Evolutionary conservation across 2,329 filamentous ascomycete genomes (phyloP), one percentile per base, ranked within the genome.

Genomic region (Alternaria novae-zelandiae): DNA sequence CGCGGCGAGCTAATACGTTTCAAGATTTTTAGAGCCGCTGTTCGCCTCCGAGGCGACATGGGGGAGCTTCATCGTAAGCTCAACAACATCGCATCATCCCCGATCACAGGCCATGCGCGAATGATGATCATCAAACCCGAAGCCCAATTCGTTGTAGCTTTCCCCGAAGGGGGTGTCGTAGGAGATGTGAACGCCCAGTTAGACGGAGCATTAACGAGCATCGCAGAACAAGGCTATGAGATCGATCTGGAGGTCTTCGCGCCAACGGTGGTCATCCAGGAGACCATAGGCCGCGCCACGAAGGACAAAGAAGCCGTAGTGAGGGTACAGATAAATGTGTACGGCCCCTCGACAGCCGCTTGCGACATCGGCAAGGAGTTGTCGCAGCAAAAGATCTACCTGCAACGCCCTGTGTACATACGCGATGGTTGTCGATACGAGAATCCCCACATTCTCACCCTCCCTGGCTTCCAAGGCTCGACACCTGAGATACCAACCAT

Each of bases 21-120:
- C 1, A 8, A 75, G 74, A 64, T 77, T 0, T 66, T 57, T 21
- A 68, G 70, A 0, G 46, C 63, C 7, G 41, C 69, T 11, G 46
- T 76, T 3, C 72, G 67, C 47, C 63, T 77, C 4, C 57, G 59
- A 7, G 74, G 74, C 4, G 60, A 70, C 15, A 77, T 77, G 74
- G 17, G 23, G n/a, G 60, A 67, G 1, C 51, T 77, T 5, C 65
- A 74, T 53, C 58, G 49, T 0, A 69, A 50, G 30, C 46, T 75
- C 11, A 63, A 28, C 10, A 23, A 41, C 5, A 59, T 23, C 3
- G 46, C 51, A 10, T 32, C 46, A 9, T 63, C 63, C 30, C 66
- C 67, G 5, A 20, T 71, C 9, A 23, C 54, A 20, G 73, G 70
- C 4, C 70, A 75, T 30, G 49, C 60, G 9, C 61, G 66, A n/a